phyloP scores from a whole-genome alignment of 2,329 filamentous ascomycete genomes.

The Fusarium concolor region DNA sequence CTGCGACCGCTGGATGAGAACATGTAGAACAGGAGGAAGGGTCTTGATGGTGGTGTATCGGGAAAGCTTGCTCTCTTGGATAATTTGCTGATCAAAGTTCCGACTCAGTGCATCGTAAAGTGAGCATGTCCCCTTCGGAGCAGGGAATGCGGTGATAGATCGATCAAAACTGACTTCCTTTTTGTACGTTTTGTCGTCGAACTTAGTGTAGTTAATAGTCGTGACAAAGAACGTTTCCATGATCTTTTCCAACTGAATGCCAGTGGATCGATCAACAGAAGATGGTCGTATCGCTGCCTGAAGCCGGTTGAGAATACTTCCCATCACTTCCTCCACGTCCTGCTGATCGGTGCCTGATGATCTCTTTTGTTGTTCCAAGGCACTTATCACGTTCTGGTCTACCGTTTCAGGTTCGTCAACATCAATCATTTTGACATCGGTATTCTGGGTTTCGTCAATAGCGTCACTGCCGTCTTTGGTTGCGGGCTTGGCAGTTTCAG shows the following conservation, averaged over 20 bases:
- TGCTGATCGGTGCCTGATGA: conserved; percentile 77
- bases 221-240: conserved; percentile 76
- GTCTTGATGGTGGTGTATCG: conserved; percentile 77
- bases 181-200: conserved; percentile 56
- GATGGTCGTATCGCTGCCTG: conserved; percentile 84
- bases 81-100: conserved; percentile 83
- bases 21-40: conserved; percentile 87
- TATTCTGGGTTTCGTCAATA: not conserved
- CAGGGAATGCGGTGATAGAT: conserved; percentile 70
- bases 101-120: conserved; percentile 88
- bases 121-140: conserved; percentile 63
- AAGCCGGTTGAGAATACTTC: conserved; percentile 88
- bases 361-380: conserved; percentile 59
- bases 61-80: conserved; percentile 72
- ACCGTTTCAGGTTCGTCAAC: conserved; percentile 52
- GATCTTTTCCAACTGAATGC: conserved; percentile 83
- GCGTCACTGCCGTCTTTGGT: conserved; percentile 7
- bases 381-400: conserved; percentile 60
- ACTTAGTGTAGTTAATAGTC: conserved; percentile 69
- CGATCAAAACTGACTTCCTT: conserved; percentile 68
- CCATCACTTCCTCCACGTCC: conserved; percentile 95
- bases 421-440: conserved; percentile 48
- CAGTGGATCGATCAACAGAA: conserved; percentile 68
- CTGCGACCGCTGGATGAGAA: conserved; percentile 86
- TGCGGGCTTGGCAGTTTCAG: conserved; percentile 2